Percentiles rank a stretch among this genome's conserved stretches.
phyloP scores from a whole-genome alignment of 1,284 basidiomycete genomes.

The Dichomitus squalens region DNA sequence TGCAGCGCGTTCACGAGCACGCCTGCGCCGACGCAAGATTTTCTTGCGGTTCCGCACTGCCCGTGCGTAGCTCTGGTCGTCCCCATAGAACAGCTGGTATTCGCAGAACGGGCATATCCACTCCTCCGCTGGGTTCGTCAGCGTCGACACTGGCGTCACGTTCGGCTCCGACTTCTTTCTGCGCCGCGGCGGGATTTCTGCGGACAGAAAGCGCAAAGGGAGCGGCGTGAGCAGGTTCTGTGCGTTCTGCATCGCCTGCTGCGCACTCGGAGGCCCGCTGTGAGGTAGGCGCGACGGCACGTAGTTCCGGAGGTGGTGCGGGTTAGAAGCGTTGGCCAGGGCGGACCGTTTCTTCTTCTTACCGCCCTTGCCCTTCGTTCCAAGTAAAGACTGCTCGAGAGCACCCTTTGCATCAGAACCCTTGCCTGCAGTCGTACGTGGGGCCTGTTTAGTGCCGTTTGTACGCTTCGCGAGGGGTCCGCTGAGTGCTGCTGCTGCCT shows the following conservation, averaged over 20 bases:
- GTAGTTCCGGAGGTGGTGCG: constrained; percentile 88
- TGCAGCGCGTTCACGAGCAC: constrained; percentile 79
- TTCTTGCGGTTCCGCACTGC: constrained; percentile 78
- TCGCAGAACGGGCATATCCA: constrained; percentile 92
- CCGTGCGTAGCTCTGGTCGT: constrained; percentile 60
- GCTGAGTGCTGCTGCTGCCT: constrained; percentile 39
- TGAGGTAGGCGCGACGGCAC: constrained; percentile 77
- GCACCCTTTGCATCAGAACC: constrained; percentile 37
- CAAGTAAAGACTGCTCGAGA: constrained; percentile 40
- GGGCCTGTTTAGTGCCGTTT: constrained; percentile 41
- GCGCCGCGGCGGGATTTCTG: constrained; percentile 61
- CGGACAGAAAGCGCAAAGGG: constrained; percentile 66
- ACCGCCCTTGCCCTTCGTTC: constrained; percentile 39
- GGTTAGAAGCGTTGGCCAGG: constrained; percentile 86
- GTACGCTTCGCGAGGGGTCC: constrained; percentile 39
- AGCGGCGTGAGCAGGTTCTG: constrained; percentile 58
- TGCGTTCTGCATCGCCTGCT: constrained; percentile 41
- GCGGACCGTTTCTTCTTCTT: constrained; percentile 92
- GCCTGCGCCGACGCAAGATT: constrained; percentile 71
- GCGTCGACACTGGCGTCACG: constrained; percentile 36
- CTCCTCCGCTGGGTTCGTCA: constrained; percentile 72
- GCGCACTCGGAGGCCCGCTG: constrained; percentile 45
- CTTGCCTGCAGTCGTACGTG: constrained; percentile 25
- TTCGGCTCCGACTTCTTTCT: constrained; percentile 33
- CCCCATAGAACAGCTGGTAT: constrained; percentile 83